These are phyloP conservation scores for rapeseed (Brassica napus) DNA, from an alignment of 345 rosid species.

Conservation along the genomic window Da-Ae NC_063444.1:294501-295000, in stretches of 20 bases:
- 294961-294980: not conserved
- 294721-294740: not conserved
- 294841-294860: conserved; percentile 9
- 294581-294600: conserved; percentile 19
- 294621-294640: conserved; percentile 31
- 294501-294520: conserved; percentile 24
- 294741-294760: not conserved
- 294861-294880: not conserved
- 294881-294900: conserved; percentile 13
- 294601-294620: conserved; percentile 37
- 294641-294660: conserved; percentile 7
- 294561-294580: conserved; percentile 42
- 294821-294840: not conserved
- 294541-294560: conserved; percentile 43
- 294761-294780: no score
- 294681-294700: conserved; percentile 23
- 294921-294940: not conserved
- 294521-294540: conserved; percentile 26
- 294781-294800: no score
- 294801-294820: not conserved
- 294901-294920: not conserved
- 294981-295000: conserved; percentile 14
- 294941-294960: not conserved
- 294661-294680: conserved; percentile 13
- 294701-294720: not conserved